These are phyloP conservation scores for Leishmania major DNA, from an alignment of 208 protist genomes.

Conservation along the genomic window DNA sequence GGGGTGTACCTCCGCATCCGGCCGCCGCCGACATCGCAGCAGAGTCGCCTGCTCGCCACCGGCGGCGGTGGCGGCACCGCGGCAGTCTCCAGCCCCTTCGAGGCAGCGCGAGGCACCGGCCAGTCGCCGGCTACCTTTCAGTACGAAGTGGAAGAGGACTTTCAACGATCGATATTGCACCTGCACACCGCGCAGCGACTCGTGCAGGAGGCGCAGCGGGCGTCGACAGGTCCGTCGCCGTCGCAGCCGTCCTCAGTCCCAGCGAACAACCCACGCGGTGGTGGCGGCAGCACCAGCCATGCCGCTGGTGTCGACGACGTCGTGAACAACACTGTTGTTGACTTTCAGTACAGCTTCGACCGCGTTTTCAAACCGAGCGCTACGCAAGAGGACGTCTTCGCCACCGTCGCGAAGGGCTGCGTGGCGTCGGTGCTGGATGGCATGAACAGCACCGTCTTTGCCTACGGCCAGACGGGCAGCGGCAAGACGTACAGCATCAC, in stretches of 20 bases:
- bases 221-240: slow-evolving; percentile 4
- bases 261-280: neutral
- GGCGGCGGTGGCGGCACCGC: neutral
- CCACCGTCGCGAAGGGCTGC: slow-evolving; percentile 81
- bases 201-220: slow-evolving; percentile 30
- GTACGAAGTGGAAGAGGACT: slow-evolving; percentile 32
- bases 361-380: slow-evolving; percentile 75
- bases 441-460: slow-evolving; percentile 91
- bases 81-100: neutral
- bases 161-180: slow-evolving; percentile 24
- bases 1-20: slow-evolving; percentile 81
- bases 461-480: slow-evolving; percentile 92
- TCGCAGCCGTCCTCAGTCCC: neutral
- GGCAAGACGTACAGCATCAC: slow-evolving; percentile 93
- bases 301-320: slow-evolving; percentile 35
- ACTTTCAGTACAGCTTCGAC: slow-evolving; percentile 76
- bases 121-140: slow-evolving; percentile 8
- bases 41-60: slow-evolving; percentile 51
- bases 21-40: slow-evolving; percentile 52
- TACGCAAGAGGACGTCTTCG: slow-evolving; percentile 86
- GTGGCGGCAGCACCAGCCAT: neutral
- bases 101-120: neutral
- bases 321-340: slow-evolving; percentile 76
- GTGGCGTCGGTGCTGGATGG: slow-evolving; percentile 79
- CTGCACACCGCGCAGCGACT: slow-evolving; percentile 25